phyloP scores from a whole-genome alignment of 208 protist species.

The Trypanosoma avium region DNA sequence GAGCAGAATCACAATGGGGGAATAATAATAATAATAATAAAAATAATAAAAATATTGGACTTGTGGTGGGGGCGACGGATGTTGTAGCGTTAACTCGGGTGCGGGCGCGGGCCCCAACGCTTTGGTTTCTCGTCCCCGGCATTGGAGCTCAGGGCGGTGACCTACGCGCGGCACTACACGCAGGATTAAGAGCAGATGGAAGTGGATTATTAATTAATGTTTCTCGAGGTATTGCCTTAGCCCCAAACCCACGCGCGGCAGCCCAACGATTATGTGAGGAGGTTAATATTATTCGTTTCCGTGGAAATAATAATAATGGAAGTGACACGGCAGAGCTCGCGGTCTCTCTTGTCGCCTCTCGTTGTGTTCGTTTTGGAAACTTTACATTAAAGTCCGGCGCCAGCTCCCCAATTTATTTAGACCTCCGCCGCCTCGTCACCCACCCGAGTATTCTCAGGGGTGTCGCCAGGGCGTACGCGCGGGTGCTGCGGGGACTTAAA shows the following conservation, averaged over 20 bases:
- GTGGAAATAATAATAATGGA: constrained; percentile 38
- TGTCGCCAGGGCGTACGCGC: constrained; percentile 77
- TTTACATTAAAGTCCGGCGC: constrained; percentile 96
- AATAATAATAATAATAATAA: constrained; percentile 77
- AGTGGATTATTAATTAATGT: constrained; percentile 88
- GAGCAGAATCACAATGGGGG: constrained; percentile 71
- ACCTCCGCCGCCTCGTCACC: constrained; percentile 92
- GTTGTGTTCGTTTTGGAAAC: constrained; percentile 92
- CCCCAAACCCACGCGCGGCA: constrained; percentile 62
- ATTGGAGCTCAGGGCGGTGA: constrained; percentile 84
- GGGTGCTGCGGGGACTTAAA: constrained; percentile 58
- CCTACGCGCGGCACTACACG: constrained; percentile 66
- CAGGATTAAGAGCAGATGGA: constrained; percentile 73
- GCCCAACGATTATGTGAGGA: constrained; percentile 74
- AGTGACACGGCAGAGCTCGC: constrained; percentile 54
- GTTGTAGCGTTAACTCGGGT: constrained; percentile 72
- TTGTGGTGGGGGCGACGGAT: constrained; percentile 87
- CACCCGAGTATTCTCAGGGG: constrained; percentile 82
- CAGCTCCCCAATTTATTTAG: constrained; percentile 95
- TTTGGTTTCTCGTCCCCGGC: constrained; percentile 90
- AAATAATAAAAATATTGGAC: constrained; percentile 74
- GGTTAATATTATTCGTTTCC: constrained; percentile 70
- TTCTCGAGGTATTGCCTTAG: constrained; percentile 71
- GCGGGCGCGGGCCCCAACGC: constrained; percentile 65
- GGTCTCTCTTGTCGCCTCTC: constrained; percentile 67